Base-by-base conservation (phyloP, 139 green algal genomes). In the Auxenochlorella protothecoides region DNA sequence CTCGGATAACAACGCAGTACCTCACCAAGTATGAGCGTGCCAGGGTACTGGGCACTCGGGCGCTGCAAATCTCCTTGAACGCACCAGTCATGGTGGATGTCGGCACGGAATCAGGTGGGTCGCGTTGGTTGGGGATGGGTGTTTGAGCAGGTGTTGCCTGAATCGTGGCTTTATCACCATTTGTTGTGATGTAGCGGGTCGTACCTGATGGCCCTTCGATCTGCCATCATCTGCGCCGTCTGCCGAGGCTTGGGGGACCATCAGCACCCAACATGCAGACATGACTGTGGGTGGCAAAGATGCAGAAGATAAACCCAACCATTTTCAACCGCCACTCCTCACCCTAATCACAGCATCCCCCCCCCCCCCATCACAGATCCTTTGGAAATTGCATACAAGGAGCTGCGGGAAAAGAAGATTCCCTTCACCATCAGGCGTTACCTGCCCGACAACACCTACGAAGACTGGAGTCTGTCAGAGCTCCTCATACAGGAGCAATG, bases 11-110 rank as follows among this genome's bases (percentile, higher is more conserved):
- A 2, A 97, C 94, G 0, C 82, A 87, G 5, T 99, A 93, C 82
- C 92, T 99, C 81, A 99, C 94, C 27, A 99, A 99, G 66, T 99
- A 98, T 71, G 94, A 99, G 71, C 84, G 90, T 9, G 94, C 94
- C 10, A 72, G 93, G 6, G 86, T 99, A 54, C 78, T 99, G 53
- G 94, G 94, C 44, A 97, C 93, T 4, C 78, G 94, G 1, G 94
- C 94, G 16, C 76, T 99, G 65, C 94, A 78, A 61, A 75, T 83
- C 51, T 66, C 83, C 74, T 97, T 98, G 94, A 98, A 98, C 76
- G 94, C 94, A 6, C 94, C 94, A 4, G 85, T 97, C 3, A 95
- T 98, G 91, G 91, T 98, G 65, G 87, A 93, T 54, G 78, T 95
- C 60, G 86, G 90, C 55, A 89, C 85, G 2, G 85, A 92, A 75